Evolutionary conservation across 2,329 filamentous ascomycete species (phyloP).

Genomic region (Tolypocladium cylindrosporum): DNA sequence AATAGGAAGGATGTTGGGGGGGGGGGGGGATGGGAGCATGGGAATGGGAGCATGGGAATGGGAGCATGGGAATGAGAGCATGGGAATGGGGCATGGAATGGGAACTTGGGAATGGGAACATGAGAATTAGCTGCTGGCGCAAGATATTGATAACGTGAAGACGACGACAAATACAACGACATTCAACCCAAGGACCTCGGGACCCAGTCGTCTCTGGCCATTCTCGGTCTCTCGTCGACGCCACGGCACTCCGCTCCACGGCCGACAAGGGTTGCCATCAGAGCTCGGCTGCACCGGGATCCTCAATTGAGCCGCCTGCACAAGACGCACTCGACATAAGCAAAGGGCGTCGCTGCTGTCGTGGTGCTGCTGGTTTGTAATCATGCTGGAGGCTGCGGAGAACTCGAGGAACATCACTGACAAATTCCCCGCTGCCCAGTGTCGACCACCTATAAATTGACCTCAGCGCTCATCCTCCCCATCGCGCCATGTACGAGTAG

Average conservation of each 20-base stretch:
- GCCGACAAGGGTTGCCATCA: no score
- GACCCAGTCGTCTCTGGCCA: background rate
- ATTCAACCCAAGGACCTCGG: background rate
- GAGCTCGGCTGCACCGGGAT: background rate
- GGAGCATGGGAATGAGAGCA: background rate
- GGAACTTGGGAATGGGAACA: background rate
- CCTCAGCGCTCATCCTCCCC: background rate
- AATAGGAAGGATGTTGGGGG: no score
- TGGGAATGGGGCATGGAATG: background rate
- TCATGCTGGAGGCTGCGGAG: background rate
- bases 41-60: no score
- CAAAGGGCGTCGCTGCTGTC: background rate
- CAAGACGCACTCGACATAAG: background rate
- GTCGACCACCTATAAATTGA: background rate
- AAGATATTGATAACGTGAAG: no score
- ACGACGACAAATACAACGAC: background rate
- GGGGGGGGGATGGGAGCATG: no score
- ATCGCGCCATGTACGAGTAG: no score
- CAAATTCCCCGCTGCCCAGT: background rate
- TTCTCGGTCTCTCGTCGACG: no score
- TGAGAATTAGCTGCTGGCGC: background rate
- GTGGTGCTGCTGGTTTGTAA: background rate
- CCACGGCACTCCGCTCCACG: no score
- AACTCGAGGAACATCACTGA: no score
- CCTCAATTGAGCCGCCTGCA: background rate